Conservation (phyloP, 2,329 filamentous ascomycete genomes). For the Pestalotiopsis fici region DNA sequence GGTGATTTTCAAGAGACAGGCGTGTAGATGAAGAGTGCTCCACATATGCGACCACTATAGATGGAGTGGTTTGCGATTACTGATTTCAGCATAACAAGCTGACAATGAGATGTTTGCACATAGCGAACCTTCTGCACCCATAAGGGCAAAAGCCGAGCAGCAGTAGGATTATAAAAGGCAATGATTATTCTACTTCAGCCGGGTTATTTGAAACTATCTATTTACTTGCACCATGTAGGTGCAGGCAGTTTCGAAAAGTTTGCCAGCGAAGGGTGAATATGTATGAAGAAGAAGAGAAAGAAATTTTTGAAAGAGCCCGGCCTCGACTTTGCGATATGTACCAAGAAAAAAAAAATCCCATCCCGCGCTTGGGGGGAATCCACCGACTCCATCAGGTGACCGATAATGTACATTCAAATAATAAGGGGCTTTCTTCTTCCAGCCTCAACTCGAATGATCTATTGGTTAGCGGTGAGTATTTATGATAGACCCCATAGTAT, state of each 20-base stretch:
- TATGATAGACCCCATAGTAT: background rate
- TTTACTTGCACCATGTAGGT: slow-evolving; percentile 27
- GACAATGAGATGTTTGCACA: slow-evolving; percentile 51
- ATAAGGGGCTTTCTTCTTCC: background rate
- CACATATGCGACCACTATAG: background rate
- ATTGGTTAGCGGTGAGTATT: background rate
- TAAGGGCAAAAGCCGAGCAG: slow-evolving; percentile 39
- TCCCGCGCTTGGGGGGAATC: background rate
- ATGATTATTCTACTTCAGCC: slow-evolving; percentile 54
- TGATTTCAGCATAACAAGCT: background rate
- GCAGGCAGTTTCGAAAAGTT: slow-evolving; percentile 33
- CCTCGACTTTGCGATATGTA: slow-evolving; percentile 1
- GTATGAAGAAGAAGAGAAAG: slow-evolving; percentile 37
- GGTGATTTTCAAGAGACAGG: background rate
- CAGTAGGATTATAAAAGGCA: slow-evolving; percentile 64
- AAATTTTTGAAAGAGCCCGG: background rate
- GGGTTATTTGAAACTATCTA: slow-evolving; percentile 45
- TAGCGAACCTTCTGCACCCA: slow-evolving; percentile 63
- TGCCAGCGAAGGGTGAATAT: slow-evolving; percentile 48
- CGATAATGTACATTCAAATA: background rate
- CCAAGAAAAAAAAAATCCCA: background rate
- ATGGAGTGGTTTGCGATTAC: background rate
- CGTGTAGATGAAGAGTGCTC: no score
- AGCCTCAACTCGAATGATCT: background rate
- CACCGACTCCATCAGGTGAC: slow-evolving; percentile 2